Evolutionary conservation across 345 rosid species (phyloP).

Genomic region (Rhodamnia argentea): DNA sequence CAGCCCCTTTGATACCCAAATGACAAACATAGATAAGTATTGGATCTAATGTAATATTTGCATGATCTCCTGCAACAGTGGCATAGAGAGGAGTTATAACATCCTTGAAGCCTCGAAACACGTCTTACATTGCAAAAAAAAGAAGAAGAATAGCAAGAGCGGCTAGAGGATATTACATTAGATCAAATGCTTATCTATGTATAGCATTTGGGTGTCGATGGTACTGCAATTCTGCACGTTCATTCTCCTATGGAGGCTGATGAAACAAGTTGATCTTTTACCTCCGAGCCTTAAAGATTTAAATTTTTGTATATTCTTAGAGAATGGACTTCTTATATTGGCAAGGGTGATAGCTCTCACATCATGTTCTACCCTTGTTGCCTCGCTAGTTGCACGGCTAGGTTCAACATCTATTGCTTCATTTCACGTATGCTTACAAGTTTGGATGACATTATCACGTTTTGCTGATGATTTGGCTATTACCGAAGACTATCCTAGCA

Average conservation of each 20-base stretch:
- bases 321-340: slow-evolving; percentile 49
- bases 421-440: slow-evolving; percentile 79
- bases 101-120: not conserved
- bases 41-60: no score
- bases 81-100: not conserved
- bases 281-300: slow-evolving; percentile 58
- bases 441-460: slow-evolving; percentile 88
- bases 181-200: no score
- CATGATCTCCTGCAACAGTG: not conserved
- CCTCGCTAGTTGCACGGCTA: slow-evolving; percentile 72
- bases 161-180: no score
- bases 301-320: slow-evolving; percentile 62
- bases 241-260: slow-evolving; percentile 47
- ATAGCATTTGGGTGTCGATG: no score
- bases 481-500: slow-evolving; percentile 84
- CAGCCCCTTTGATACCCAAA: not conserved
- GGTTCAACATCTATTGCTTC: slow-evolving; percentile 87
- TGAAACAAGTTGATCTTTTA: slow-evolving; percentile 48
- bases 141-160: not conserved
- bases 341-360: slow-evolving; percentile 78
- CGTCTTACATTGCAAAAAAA: not conserved
- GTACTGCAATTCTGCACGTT: no score
- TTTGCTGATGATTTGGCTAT: slow-evolving; percentile 92
- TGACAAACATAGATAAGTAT: not conserved
- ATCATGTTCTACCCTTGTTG: slow-evolving; percentile 77